Conservation (phyloP, 2,329 filamentous ascomycete species). For the Arthrobotrys entomopaga region DNA sequence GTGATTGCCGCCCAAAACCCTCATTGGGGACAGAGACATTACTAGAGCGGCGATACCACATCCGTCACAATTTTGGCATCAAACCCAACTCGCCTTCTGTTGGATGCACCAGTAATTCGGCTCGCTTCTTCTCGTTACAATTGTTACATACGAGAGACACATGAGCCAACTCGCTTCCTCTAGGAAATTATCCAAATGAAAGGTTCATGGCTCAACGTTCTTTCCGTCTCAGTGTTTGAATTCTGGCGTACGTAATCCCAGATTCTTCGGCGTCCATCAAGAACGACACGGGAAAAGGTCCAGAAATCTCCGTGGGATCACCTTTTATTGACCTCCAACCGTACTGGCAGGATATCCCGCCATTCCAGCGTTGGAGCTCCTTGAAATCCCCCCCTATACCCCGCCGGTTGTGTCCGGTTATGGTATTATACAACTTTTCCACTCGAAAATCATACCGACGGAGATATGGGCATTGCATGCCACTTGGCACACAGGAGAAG, state of each 20-base stretch:
- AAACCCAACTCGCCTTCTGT: slow-evolving; percentile 33
- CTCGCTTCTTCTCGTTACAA: slow-evolving; percentile 18
- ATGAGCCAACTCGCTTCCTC: slow-evolving; percentile 24
- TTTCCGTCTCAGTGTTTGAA: slow-evolving; percentile 17
- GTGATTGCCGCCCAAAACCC: slow-evolving; percentile 34
- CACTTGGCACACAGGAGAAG: not conserved
- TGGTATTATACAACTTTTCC: slow-evolving; percentile 31
- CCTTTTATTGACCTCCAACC: slow-evolving; percentile 3
- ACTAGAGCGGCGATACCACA: slow-evolving; percentile 30
- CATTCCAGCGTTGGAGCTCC: slow-evolving; percentile 40
- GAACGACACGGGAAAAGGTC: too few species aligned
- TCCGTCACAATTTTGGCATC: slow-evolving; percentile 13
- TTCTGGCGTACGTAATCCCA: slow-evolving; percentile 22
- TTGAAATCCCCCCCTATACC: not conserved
- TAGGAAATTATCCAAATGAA: slow-evolving; percentile 29
- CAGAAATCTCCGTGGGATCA: slow-evolving; percentile 5
- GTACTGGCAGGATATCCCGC: slow-evolving; percentile 23
- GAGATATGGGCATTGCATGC: slow-evolving; percentile 13
- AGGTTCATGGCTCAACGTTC: slow-evolving; percentile 50
- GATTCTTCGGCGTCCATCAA: slow-evolving; percentile 1
- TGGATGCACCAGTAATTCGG: slow-evolving; percentile 33
- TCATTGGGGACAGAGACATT: slow-evolving; percentile 8
- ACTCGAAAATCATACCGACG: slow-evolving; percentile 23
- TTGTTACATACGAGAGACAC: slow-evolving; percentile 38
- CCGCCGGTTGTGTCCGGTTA: slow-evolving; percentile 29